Evolutionary conservation across 2,329 filamentous ascomycete genomes (phyloP), one percentile per base, ranked within the genome.

Genomic region (Exophiala bonariae): DNA sequence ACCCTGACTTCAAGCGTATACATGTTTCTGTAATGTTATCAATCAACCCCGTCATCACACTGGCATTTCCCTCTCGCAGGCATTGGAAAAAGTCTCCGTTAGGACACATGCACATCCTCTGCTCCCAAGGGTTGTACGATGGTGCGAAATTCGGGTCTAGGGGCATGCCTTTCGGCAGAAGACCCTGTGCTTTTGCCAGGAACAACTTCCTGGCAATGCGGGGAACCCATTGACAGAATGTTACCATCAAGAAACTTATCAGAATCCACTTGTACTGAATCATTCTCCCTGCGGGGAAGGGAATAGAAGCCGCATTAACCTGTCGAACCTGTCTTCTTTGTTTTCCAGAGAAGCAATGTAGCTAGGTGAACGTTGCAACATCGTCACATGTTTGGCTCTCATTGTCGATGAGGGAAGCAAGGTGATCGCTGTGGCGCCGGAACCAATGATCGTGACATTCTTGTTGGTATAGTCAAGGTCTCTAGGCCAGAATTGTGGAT

Each of bases 401-500:
- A 85, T 69, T 1, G 83, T 80, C 32, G 95, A 66, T 32, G 76
- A 79, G 0, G 89, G 89, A 3, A 95, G 64, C 1, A 95, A 74
- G 0, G 89, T 93, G 39, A 92, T 69, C 4, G 88, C 85, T 0
- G 89, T 95, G 2, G 89, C 89, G 5, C 89, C 89, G 13, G 80
- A 85, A 8, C 88, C 88, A 52, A 93, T 80, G 47, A 92, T 74
- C 33, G 87, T 77, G 13, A 92, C 73, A 32, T 79, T 79, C 66
- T 90, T 89, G 62, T 74, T 73, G 4, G 73, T 66, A 62, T 85
- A 85, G 59, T 87, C 78, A 31, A 86, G 68, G 39, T 82, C 74
- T 46, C 83, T 69, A 0, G 85, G 85, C 87, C 87, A 91, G 66
- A 86, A 88, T 57, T 89, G 86, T 1, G 86, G 85, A 52, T 89